phyloP scores from a whole-genome alignment of 306 rosid genomes.

The Fragaria vesca region DNA sequence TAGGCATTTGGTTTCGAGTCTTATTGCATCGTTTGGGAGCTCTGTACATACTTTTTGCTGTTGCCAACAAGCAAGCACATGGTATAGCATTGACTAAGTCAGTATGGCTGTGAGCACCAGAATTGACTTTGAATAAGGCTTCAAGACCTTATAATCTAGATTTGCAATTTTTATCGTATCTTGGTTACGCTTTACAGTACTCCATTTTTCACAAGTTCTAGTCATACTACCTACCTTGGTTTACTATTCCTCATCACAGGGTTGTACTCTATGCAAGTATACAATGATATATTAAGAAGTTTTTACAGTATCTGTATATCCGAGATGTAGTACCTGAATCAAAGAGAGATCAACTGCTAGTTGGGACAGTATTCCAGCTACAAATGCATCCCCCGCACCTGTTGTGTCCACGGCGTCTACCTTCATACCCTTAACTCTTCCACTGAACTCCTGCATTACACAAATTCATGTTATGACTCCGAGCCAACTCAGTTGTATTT shows the following conservation, averaged over 20 bases:
- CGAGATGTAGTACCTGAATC: slow-evolving; percentile 54
- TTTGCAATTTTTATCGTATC: background rate
- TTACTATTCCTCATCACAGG: background rate
- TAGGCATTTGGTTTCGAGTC: background rate
- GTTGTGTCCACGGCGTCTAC: slow-evolving; percentile 92
- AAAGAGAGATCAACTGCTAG: slow-evolving; percentile 74
- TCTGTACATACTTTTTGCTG: background rate
- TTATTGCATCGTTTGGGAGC: background rate
- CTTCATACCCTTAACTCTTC: slow-evolving; percentile 76
- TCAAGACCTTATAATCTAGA: background rate
- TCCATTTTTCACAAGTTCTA: background rate
- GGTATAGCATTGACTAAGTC: background rate
- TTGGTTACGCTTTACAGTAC: background rate
- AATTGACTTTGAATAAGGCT: background rate
- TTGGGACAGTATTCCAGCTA: slow-evolving; percentile 86
- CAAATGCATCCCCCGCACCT: slow-evolving; percentile 99
- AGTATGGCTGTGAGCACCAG: background rate
- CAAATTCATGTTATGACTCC: background rate
- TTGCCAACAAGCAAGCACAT: background rate
- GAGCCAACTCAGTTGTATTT: background rate
- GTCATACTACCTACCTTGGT: background rate
- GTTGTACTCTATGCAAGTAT: background rate
- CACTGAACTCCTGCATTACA: slow-evolving; percentile 66
- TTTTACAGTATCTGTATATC: background rate
- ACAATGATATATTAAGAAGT: background rate